phyloP scores from a whole-genome alignment of 176 grass and related monocot genomes.

The Oryza meyeriana region DNA sequence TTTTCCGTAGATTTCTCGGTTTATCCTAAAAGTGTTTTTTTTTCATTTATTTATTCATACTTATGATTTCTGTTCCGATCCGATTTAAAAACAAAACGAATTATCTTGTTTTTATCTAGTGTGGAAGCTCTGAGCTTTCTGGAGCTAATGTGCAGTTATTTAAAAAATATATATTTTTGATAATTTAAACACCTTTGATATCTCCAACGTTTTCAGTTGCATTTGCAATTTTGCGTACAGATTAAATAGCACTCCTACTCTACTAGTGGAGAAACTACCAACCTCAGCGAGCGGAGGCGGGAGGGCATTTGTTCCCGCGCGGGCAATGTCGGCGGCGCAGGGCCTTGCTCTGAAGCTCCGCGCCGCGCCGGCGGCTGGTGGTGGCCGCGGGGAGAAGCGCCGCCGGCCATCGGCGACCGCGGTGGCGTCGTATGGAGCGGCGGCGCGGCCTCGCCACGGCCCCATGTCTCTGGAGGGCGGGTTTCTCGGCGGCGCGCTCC shows the following conservation, averaged over 20 bases:
- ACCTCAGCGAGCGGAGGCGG: background rate
- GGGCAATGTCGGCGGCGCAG: conserved; percentile 44
- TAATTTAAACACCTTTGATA: background rate
- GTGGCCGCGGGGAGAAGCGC: background rate
- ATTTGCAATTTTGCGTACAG: background rate
- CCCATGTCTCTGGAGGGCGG: background rate
- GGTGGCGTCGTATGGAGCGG: background rate
- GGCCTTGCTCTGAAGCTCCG: conserved; percentile 37
- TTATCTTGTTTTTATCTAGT: conserved; percentile 2
- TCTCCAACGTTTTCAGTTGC: background rate
- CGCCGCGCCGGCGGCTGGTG: conserved; percentile 16
- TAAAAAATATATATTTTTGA: background rate
- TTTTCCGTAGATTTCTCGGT: background rate
- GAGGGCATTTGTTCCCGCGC: background rate
- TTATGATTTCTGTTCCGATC: background rate
- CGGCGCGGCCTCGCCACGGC: conserved; percentile 5
- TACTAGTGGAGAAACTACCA: background rate
- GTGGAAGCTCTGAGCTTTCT: background rate
- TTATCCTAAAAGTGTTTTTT: background rate
- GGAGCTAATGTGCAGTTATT: background rate
- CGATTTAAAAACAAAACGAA: too few species aligned
- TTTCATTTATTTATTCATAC: background rate
- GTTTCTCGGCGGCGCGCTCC: conserved; percentile 21
- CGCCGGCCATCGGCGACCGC: background rate
- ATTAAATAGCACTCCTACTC: background rate